Evolutionary conservation across 2,329 filamentous ascomycete species (phyloP), one percentile per base, ranked within the genome.

Genomic region (Alternaria postmessia): DNA sequence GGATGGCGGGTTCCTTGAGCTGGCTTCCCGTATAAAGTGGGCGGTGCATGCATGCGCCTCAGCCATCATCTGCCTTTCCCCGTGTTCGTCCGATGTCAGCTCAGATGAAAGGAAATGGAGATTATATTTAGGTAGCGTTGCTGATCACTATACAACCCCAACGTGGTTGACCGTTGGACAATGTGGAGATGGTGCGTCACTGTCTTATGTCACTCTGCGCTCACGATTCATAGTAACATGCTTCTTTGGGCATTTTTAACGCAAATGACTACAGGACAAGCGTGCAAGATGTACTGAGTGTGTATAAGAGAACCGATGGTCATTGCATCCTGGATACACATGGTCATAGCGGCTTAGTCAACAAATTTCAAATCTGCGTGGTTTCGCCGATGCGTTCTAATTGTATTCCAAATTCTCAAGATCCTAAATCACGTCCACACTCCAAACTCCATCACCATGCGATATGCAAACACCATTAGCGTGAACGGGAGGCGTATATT

Each of bases 11-110:
- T 36, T 30, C 28, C 18, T 22, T 8, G 16, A 41, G 24, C 6
- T n/a, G 9, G 51, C 16, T 34, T n/a, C 22, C 41, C 39, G 39
- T 28, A 43, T 22, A 9, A 24, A 36, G 39, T 12, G 39, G 38
- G 39, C 28, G 26, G 39, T 53, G 38, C 26, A 22, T 7, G 42
- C 42, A 48, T 48, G 44, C 44, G 30, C 44, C 18, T 22, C 44
- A 14, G 44, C 18, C 26, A 20, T 34, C 7, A 24, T 42, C 39
- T 42, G 39, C 39, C 39, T 6, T 42, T 22, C 9, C 20, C 32
- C 32, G 32, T 51, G 22, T 22, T 44, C 24, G 32, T 20, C 34
- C 26, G 41, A 47, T 53, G 42, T 48, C 54, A 57, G 48, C 51
- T 24, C 34, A 28, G 46, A 20, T 24, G 22, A 9, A 36, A 51